A percentile compares a stretch with the other conserved stretches of the same genome.
Evolutionary conservation across 257 asterid species (phyloP).

Genomic region (Eustoma russellianum): DNA sequence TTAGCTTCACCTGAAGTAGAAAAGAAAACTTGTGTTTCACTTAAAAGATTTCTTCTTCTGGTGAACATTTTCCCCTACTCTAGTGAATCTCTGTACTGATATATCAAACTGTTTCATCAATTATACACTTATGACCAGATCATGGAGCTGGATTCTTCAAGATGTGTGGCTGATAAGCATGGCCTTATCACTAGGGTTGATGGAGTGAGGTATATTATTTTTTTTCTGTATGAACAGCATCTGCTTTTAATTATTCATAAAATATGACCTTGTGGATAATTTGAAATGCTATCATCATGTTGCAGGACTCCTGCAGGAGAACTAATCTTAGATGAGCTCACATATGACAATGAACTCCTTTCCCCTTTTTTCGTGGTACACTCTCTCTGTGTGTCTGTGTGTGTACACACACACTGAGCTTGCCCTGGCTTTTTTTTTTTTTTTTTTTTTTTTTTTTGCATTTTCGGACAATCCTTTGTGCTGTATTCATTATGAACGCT

Average conservation of each 20-base stretch:
- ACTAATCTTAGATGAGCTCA: slow-evolving; percentile 72
- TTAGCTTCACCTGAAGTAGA: slow-evolving; percentile 60
- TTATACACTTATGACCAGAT: slow-evolving; percentile 29
- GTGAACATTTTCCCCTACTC: slow-evolving; percentile 31
- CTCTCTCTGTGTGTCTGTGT: slow-evolving; percentile 5
- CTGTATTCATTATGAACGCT: no score
- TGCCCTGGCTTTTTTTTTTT: no score
- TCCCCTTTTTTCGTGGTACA: slow-evolving; percentile 69
- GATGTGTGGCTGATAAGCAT: slow-evolving; percentile 49
- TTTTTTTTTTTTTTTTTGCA: no score
- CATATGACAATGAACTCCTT: slow-evolving; percentile 41
- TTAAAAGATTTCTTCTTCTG: slow-evolving; percentile 56
- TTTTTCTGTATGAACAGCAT: neutral
- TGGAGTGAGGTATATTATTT: slow-evolving; percentile 50
- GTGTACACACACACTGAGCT: no score
- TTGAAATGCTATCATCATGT: neutral
- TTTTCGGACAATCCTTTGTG: no score
- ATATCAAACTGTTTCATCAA: slow-evolving; percentile 6
- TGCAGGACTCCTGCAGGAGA: slow-evolving; percentile 75
- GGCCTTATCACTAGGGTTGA: slow-evolving; percentile 77
- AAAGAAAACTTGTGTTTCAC: slow-evolving; percentile 37
- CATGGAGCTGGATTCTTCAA: slow-evolving; percentile 73
- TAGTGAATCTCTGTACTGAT: slow-evolving; percentile 11
- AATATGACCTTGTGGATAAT: slow-evolving; percentile 1
- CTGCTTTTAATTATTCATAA: no score